These are phyloP conservation scores for Przewalskia tangutica DNA, from an alignment of 257 asterid genomes.

Conservation along the genomic window DNA sequence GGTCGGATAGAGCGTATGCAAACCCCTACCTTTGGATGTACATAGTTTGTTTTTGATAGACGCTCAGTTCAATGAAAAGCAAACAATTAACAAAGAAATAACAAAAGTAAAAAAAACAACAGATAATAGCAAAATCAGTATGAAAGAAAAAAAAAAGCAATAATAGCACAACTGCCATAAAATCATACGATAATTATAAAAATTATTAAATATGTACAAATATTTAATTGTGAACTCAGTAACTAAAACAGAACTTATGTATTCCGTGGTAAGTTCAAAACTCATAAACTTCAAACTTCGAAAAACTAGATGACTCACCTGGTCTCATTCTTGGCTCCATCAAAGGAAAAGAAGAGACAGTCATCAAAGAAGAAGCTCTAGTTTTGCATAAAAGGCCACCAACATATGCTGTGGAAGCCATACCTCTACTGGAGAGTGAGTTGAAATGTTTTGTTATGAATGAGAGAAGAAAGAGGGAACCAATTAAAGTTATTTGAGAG, in stretches of 20 bases:
- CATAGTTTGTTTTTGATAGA: too few relatives aligned
- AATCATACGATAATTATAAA: too few relatives aligned
- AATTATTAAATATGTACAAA: neutral
- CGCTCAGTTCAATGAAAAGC: too few relatives aligned
- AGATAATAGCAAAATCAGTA: too few relatives aligned
- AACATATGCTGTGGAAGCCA: constrained; percentile 31
- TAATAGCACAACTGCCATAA: too few relatives aligned
- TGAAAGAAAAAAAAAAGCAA: too few relatives aligned
- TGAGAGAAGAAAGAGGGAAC: neutral
- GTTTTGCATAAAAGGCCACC: constrained; percentile 21
- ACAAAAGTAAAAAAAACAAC: too few relatives aligned
- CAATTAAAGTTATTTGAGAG: neutral
- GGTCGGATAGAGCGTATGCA: too few relatives aligned
- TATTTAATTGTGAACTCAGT: neutral
- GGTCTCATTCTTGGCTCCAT: constrained; percentile 12
- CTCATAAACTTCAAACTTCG: neutral
- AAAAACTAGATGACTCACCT: constrained; percentile 10
- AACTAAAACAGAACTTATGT: neutral
- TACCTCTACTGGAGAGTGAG: neutral
- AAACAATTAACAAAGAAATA: too few relatives aligned
- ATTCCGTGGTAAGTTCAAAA: neutral
- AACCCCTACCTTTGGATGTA: too few relatives aligned
- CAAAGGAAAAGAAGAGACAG: constrained; percentile 25
- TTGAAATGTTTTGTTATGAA: neutral
- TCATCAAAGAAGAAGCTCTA: constrained; percentile 22